Conservation (phyloP, 768 basidiomycete species). For the Leccinellum rugosiceps region DNA sequence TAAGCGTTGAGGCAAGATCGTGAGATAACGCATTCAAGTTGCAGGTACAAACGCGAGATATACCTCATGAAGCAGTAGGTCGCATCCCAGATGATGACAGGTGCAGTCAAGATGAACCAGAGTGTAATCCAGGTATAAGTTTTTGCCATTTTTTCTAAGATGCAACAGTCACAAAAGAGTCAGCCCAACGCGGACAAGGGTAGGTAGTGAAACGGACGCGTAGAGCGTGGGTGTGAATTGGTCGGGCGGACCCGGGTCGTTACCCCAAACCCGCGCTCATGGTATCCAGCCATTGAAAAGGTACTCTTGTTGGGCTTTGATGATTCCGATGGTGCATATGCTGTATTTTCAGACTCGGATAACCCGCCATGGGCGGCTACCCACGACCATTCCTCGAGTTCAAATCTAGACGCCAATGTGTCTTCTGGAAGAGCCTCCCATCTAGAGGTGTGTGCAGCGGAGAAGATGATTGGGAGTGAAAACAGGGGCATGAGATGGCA, state of each 20-base stretch:
- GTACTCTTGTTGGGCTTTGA: not conserved
- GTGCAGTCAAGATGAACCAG: constrained; percentile 57
- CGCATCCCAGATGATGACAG: constrained; percentile 73
- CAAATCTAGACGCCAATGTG: not conserved
- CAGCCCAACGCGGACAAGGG: not conserved
- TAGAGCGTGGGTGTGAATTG: constrained; percentile 5
- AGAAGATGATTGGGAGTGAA: constrained; percentile 27
- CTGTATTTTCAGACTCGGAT: not conserved
- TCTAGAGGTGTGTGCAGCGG: constrained; percentile 29
- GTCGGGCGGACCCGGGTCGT: not conserved
- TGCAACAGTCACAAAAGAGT: not conserved
- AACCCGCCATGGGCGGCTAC: not conserved
- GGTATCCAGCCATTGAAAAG: not conserved
- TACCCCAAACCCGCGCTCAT: not conserved
- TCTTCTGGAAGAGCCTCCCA: constrained; percentile 21
- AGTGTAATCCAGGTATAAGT: constrained; percentile 56
- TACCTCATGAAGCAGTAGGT: constrained; percentile 81
- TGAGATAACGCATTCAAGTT: not conserved
- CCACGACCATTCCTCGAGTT: not conserved
- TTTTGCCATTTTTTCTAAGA: constrained; percentile 41
- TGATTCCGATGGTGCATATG: not conserved
- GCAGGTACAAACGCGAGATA: not conserved
- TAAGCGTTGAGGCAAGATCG: constrained; percentile 23
- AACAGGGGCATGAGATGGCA: constrained; percentile 19
- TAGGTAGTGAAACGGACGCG: not conserved